Evolutionary conservation across 2,329 filamentous ascomycete genomes (phyloP), one percentile per base, ranked within the genome.

Genomic region (Cytospora piceicola): DNA sequence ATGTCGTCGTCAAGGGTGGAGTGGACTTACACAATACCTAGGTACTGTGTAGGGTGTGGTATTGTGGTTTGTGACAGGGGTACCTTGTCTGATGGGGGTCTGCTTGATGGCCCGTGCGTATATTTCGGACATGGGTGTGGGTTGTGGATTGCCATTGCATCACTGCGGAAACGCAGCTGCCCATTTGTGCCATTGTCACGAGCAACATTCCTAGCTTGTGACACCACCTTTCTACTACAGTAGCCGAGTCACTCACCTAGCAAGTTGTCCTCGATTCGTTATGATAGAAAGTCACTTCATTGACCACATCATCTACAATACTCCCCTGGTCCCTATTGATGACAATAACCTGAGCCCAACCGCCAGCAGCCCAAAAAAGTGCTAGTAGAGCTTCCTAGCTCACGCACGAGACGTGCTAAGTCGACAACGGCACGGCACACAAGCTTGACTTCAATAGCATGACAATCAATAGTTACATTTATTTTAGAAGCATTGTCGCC

Each of bases 201-300:
- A 49, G 46, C 22, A 49, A 22, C 46, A 24, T 49, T 49, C 46
- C 46, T 49, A 49, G 46, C 46, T 49, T 49, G 46, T 49, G 46
- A 49, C 46, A 49, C 46, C 46, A 24, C 46, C n/a, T 49, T 22
- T 49, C 46, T 49, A n/a, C n/a, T n/a, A n/a, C n/a, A n/a, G n/a
- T n/a, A 4, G 9, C 11, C 46, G 46, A 24, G 11, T 42, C 20
- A 17, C 42, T 22, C n/a, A 49, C 20, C 20, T 49, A 24, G 46
- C 46, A 49, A 14, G 46, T 20, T 46, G 42, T 46, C 6, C 20
- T 46, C 17, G 14, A 42, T 14, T 42, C 20, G 39, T 7, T 14
- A 42, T n/a, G n/a, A n/a, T n/a, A n/a, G n/a, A 20, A 46, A 9
- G 3, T 46, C 42, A 9, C 42, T 46, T n/a, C 42, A 46, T 8